Evolutionary conservation across 306 rosid species (phyloP).

Genomic region (Cotoneaster glaucophyllus): DNA sequence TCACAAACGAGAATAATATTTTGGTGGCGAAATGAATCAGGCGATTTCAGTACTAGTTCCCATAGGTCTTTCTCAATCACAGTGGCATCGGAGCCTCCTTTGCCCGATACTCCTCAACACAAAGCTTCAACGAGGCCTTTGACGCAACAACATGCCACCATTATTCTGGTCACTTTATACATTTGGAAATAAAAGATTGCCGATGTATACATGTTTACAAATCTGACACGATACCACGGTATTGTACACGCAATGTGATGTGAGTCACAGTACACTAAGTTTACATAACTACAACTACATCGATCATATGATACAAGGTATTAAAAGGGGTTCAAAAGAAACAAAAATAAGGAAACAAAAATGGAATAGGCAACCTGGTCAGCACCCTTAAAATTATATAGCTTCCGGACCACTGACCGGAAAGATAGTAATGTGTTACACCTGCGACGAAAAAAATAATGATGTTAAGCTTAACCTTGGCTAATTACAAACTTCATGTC

Average conservation of each 20-base stretch:
- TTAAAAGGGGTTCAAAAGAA: neutral
- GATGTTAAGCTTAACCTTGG: conserved; percentile 1
- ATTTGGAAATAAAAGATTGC: neutral
- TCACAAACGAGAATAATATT: neutral
- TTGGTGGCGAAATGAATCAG: neutral
- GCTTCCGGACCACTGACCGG: conserved; percentile 37
- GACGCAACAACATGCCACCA: conserved; percentile 3
- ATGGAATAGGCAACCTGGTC: conserved; percentile 30
- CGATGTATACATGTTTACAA: conserved; percentile 14
- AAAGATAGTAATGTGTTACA: conserved; percentile 26
- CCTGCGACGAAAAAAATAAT: conserved; percentile 30
- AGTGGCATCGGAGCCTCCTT: neutral
- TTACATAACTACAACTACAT: conserved; percentile 15
- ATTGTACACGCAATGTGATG: conserved; percentile 3
- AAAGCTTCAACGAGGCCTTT: neutral
- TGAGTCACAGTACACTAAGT: conserved; percentile 25
- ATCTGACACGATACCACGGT: conserved; percentile 9
- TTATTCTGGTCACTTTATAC: neutral
- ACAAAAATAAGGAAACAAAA: conserved; percentile 10
- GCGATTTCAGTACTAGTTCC: neutral
- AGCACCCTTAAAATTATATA: conserved; percentile 30
- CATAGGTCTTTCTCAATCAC: neutral
- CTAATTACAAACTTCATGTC: neutral
- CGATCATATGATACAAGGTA: conserved; percentile 10
- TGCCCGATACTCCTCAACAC: neutral